Percentiles rank a stretch among this genome's conserved stretches.
phyloP scores from a whole-genome alignment of 495 filamentous ascomycete species.

The Podospora appendiculata region DNA sequence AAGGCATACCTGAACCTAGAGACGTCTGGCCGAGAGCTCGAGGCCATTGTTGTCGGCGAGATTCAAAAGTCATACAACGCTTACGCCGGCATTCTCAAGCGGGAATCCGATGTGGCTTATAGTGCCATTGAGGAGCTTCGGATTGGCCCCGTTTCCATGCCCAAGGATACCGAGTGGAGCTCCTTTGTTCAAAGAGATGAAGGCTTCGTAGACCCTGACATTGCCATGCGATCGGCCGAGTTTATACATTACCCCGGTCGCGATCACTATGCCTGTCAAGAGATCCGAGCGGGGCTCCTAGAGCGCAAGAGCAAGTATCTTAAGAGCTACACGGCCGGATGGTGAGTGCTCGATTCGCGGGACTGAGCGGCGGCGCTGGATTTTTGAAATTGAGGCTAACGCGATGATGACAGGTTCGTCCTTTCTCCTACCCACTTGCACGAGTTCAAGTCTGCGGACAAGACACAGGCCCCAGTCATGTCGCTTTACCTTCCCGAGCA shows the following conservation, averaged over 20 bases:
- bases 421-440: constrained; percentile 93
- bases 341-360: constrained; percentile 47
- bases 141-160: constrained; percentile 77
- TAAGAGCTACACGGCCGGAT: constrained; percentile 95
- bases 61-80: constrained; percentile 96
- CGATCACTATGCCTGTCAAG: constrained; percentile 76
- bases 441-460: constrained; percentile 88
- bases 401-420: constrained; percentile 63
- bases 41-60: constrained; percentile 91
- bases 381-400: not conserved
- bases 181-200: constrained; percentile 75
- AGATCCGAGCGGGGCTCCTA: constrained; percentile 81
- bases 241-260: constrained; percentile 92
- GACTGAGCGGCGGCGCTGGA: not conserved
- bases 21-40: constrained; percentile 86
- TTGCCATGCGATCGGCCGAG: constrained; percentile 69
- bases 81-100: constrained; percentile 79
- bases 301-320: constrained; percentile 98
- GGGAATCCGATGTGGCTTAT: constrained; percentile 77
- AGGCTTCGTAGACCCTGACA: constrained; percentile 77
- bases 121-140: constrained; percentile 73
- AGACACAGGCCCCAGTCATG: constrained; percentile 71
- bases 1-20: constrained; percentile 94
- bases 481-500: constrained; percentile 91
- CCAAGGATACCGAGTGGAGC: constrained; percentile 87